These are phyloP conservation scores for Blastobotrys ciferrii DNA, from an alignment of 1,139 yeast species.

Conservation along the genomic window DNA sequence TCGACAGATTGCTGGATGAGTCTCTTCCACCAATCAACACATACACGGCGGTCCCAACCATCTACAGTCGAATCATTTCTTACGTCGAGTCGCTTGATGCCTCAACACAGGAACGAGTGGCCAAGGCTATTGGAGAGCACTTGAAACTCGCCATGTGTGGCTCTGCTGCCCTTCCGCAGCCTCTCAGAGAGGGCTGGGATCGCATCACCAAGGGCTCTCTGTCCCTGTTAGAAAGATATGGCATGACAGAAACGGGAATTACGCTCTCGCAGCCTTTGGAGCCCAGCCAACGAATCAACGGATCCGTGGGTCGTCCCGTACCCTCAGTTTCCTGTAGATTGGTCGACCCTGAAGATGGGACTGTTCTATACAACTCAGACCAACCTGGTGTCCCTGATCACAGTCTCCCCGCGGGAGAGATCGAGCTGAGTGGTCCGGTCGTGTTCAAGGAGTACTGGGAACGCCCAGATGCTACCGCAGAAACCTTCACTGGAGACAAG, in stretches of 20 bases:
- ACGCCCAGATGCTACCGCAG: slow-evolving; percentile 35
- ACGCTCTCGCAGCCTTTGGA: slow-evolving; percentile 38
- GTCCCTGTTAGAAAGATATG: slow-evolving; percentile 39
- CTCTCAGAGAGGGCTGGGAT: slow-evolving; percentile 37
- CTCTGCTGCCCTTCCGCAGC: slow-evolving; percentile 40
- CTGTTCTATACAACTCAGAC: slow-evolving; percentile 25
- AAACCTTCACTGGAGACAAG: slow-evolving; percentile 31
- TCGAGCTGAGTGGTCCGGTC: slow-evolving; percentile 36
- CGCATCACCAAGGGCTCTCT: slow-evolving; percentile 32
- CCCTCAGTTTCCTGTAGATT: slow-evolving; percentile 36
- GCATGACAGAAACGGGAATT: slow-evolving; percentile 42
- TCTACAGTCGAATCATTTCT: slow-evolving; percentile 34
- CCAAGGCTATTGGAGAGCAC: slow-evolving; percentile 18
- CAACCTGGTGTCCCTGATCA: slow-evolving; percentile 21
- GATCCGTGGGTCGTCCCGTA: slow-evolving; percentile 39
- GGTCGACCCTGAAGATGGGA: slow-evolving; percentile 30
- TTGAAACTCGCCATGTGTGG: slow-evolving; percentile 39
- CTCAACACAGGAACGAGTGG: slow-evolving; percentile 15
- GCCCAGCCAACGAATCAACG: slow-evolving; percentile 28
- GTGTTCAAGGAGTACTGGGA: slow-evolving; percentile 37
- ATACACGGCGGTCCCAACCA: slow-evolving; percentile 42
- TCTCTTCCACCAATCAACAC: slow-evolving; percentile 35
- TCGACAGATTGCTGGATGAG: slow-evolving; percentile 27
- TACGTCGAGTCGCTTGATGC: slow-evolving; percentile 24
- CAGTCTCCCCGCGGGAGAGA: slow-evolving; percentile 31